A percentile compares a stretch with the other conserved stretches of the same genome.
phyloP scores from a whole-genome alignment of 1,284 basidiomycete genomes.

The Schizophyllum commune region DNA sequence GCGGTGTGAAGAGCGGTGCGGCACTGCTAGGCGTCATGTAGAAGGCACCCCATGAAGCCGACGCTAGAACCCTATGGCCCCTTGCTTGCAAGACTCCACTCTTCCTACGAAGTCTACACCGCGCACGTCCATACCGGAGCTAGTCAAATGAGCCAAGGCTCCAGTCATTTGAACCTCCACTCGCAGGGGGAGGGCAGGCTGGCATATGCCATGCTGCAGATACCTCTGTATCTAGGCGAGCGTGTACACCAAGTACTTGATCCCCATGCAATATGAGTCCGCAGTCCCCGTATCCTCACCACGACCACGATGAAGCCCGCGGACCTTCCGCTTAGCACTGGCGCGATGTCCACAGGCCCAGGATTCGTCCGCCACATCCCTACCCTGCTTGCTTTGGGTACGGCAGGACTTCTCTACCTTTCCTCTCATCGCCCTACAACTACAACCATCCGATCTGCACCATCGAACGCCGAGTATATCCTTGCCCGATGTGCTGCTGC shows the following conservation, averaged over 20 bases:
- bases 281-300: neutral
- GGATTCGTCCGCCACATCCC: conserved; percentile 4
- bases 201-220: neutral
- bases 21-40: conserved; percentile 56
- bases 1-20: conserved; percentile 55
- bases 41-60: neutral
- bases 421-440: neutral
- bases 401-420: neutral
- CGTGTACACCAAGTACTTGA: neutral
- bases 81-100: neutral
- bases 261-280: neutral
- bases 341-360: conserved; percentile 9
- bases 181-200: no score
- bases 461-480: conserved; percentile 21
- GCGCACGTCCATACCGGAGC: no score
- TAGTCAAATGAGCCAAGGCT: no score
- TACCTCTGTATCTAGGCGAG: neutral
- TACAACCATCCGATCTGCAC: neutral
- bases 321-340: neutral
- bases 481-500: conserved; percentile 38
- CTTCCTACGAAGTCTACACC: no score
- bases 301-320: neutral
- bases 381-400: neutral
- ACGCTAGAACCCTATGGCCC: no score
- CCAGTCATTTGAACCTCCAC: no score